Conservation (phyloP, 2,329 filamentous ascomycete species). For the Fusarium falciforme region DNA sequence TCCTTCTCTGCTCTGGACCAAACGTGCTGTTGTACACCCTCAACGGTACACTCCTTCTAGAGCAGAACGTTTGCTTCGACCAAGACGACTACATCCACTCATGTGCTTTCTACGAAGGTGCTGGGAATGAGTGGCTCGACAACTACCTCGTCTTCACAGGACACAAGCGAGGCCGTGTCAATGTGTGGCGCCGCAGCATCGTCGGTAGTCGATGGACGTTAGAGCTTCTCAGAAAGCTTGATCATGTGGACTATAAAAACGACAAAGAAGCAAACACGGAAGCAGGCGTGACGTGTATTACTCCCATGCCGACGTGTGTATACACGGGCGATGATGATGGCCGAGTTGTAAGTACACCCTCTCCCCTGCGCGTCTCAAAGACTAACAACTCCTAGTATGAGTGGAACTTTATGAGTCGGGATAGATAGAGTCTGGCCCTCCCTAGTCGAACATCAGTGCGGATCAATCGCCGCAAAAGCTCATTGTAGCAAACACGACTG, state of each 20-base stretch:
- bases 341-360: slow-evolving; percentile 73
- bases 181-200: slow-evolving; percentile 74
- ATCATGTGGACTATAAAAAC: slow-evolving; percentile 78
- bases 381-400: slow-evolving; percentile 61
- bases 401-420: slow-evolving; percentile 70
- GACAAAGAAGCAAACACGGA: slow-evolving; percentile 68
- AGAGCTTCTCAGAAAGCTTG: slow-evolving; percentile 82
- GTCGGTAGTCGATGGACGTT: slow-evolving; percentile 76
- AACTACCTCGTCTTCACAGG: slow-evolving; percentile 89
- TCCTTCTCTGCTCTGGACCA: slow-evolving; percentile 83
- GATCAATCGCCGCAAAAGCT: slow-evolving; percentile 22
- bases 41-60: slow-evolving; percentile 85
- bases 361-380: not conserved
- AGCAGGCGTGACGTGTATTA: slow-evolving; percentile 85
- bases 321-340: slow-evolving; percentile 97
- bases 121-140: slow-evolving; percentile 91
- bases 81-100: slow-evolving; percentile 82
- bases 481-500: slow-evolving; percentile 13
- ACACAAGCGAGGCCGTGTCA: slow-evolving; percentile 84
- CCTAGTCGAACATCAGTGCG: slow-evolving; percentile 31
- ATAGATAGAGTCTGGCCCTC: slow-evolving; percentile 60
- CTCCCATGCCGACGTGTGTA: slow-evolving; percentile 83
- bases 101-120: slow-evolving; percentile 93
- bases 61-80: slow-evolving; percentile 80
- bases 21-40: slow-evolving; percentile 84